phyloP scores from a whole-genome alignment of 2,329 filamentous ascomycete genomes.

The Colletotrichum kahawae region DNA sequence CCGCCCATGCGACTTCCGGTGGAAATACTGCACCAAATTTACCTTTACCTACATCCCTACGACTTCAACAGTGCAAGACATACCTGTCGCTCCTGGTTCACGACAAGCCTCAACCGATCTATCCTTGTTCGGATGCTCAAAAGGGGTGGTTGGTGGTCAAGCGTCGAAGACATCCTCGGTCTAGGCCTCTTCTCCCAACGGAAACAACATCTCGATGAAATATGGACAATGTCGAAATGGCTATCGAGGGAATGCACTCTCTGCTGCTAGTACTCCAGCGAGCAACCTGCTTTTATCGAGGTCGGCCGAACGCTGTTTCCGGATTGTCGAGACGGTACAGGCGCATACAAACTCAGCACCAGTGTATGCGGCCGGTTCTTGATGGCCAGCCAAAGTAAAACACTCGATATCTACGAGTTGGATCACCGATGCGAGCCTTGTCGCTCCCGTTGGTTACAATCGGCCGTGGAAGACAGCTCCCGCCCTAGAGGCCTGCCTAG shows the following conservation, averaged over 20 bases:
- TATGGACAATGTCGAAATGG: slow-evolving; percentile 44
- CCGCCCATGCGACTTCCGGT: slow-evolving; percentile 32
- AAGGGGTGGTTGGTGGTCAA: slow-evolving; percentile 58
- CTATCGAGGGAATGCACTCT: slow-evolving; percentile 44
- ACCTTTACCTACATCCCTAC: slow-evolving; percentile 33
- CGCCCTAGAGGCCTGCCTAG: slow-evolving; percentile 34
- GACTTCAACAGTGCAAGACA: slow-evolving; percentile 66
- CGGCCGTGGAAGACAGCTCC: neutral
- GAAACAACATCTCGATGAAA: slow-evolving; percentile 23
- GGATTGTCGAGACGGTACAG: slow-evolving; percentile 20
- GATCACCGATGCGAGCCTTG: slow-evolving; percentile 37
- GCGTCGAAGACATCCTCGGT: slow-evolving; percentile 30
- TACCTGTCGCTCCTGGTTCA: slow-evolving; percentile 65
- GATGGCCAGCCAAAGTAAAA: slow-evolving; percentile 56
- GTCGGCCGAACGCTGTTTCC: slow-evolving; percentile 41
- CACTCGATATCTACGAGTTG: slow-evolving; percentile 61
- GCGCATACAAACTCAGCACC: slow-evolving; percentile 27
- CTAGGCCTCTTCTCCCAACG: neutral
- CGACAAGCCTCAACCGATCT: slow-evolving; percentile 55
- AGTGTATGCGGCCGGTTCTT: slow-evolving; percentile 65
- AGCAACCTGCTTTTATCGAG: slow-evolving; percentile 33
- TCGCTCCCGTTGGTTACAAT: slow-evolving; percentile 3
- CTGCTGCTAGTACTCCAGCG: neutral
- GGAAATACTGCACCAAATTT: slow-evolving; percentile 43
- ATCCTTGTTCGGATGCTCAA: slow-evolving; percentile 59